phyloP scores from a whole-genome alignment of 805 yeast species.

The Ogataea parapolymorpha region DNA sequence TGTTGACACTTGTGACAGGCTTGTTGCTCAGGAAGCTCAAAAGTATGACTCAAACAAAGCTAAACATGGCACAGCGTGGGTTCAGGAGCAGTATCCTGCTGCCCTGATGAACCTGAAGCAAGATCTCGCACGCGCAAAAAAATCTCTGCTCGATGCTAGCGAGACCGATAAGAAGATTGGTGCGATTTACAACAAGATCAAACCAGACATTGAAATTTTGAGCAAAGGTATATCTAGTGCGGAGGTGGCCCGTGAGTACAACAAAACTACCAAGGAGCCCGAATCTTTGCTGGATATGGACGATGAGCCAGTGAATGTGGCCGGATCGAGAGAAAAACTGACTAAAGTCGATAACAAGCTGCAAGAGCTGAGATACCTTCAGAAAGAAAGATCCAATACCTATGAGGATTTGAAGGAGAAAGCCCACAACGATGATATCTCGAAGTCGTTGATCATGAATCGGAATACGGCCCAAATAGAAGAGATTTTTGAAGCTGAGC shows the following conservation, averaged over 20 bases:
- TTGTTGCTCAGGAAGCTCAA: constrained; percentile 33
- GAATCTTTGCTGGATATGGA: constrained; percentile 65
- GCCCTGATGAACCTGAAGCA: constrained; percentile 16
- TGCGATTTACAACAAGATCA: constrained; percentile 41
- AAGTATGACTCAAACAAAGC: constrained; percentile 34
- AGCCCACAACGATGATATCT: constrained; percentile 80
- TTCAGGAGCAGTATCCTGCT: constrained; percentile 22
- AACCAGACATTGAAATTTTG: constrained; percentile 42
- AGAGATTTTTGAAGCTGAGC: constrained; percentile 61
- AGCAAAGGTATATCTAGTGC: constrained; percentile 41
- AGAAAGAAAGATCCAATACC: constrained; percentile 59
- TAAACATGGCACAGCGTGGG: constrained; percentile 37
- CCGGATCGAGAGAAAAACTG: constrained; percentile 37
- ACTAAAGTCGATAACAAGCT: constrained; percentile 52
- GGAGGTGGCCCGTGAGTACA: constrained; percentile 36
- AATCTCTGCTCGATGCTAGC: constrained; percentile 59
- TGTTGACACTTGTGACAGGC: constrained; percentile 36
- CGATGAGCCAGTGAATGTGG: constrained; percentile 34
- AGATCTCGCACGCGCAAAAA: constrained; percentile 45
- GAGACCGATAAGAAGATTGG: constrained; percentile 55
- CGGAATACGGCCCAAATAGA: constrained; percentile 41
- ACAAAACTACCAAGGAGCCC: constrained; percentile 12
- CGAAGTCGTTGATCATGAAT: constrained; percentile 67
- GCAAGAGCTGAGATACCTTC: constrained; percentile 58
- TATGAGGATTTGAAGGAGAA: constrained; percentile 63